These are phyloP conservation scores for Talaromyces proteolyticus DNA, from an alignment of 495 filamentous ascomycete genomes.

Conservation along the genomic window DNA sequence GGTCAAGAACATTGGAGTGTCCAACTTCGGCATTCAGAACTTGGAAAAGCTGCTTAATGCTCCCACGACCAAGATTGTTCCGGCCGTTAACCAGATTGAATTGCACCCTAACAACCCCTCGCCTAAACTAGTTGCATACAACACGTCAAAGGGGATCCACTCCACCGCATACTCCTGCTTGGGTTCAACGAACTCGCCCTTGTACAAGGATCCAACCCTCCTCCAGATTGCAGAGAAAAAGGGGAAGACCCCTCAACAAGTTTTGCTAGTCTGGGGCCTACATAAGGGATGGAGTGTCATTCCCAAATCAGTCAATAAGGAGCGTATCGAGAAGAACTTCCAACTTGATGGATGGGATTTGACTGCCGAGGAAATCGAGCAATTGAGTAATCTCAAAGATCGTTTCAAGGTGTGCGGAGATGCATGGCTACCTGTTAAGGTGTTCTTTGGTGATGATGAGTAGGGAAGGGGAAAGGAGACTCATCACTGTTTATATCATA, in stretches of 20 bases:
- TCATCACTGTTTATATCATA: not conserved
- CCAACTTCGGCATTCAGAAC: conserved; percentile 58
- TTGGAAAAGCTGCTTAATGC: conserved; percentile 50
- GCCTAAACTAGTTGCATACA: conserved; percentile 73
- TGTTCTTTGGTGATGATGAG: conserved; percentile 86
- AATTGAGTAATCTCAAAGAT: conserved; percentile 57
- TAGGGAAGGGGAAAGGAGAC: conserved; percentile 50
- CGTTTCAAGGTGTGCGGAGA: conserved; percentile 73
- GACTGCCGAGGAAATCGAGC: conserved; percentile 56
- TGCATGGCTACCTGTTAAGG: conserved; percentile 65
- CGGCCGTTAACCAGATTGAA: conserved; percentile 89
- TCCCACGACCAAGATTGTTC: conserved; percentile 55
- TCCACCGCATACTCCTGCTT: conserved; percentile 63
- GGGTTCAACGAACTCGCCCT: conserved; percentile 50
- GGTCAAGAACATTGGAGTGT: conserved; percentile 66
- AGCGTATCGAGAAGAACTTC: conserved; percentile 59
- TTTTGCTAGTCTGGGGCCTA: conserved; percentile 63
- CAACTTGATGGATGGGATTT: conserved; percentile 62
- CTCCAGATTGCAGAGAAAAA: conserved; percentile 57
- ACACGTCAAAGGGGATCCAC: conserved; percentile 62
- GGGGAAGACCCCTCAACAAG: conserved; percentile 61
- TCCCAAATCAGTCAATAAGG: conserved; percentile 60
- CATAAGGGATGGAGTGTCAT: conserved; percentile 70
- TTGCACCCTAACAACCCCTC: conserved; percentile 78
- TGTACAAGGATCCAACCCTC: conserved; percentile 54